A percentile compares a stretch with the other conserved stretches of the same genome.
Conservation (phyloP, 805 yeast species). For the Saturnispora kantuleensis region DNA sequence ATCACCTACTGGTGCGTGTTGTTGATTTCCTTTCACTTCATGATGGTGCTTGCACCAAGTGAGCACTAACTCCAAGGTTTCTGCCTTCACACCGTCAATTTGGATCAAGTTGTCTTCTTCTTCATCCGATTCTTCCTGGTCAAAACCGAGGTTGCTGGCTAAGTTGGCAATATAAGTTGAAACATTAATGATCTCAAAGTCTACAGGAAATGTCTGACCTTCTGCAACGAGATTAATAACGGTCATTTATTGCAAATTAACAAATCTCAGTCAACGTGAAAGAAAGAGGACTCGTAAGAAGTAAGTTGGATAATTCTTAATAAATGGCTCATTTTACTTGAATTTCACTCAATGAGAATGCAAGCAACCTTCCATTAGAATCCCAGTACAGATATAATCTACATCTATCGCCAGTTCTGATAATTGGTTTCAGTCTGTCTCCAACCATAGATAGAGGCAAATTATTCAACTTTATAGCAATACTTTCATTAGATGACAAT, state of each 20-base stretch:
- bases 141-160: constrained; percentile 47
- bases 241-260: background rate
- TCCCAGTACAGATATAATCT: no score
- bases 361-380: no score
- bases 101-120: constrained; percentile 10
- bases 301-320: no score
- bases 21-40: constrained; percentile 6
- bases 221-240: constrained; percentile 33
- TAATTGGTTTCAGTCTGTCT: no score
- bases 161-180: constrained; percentile 71
- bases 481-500: no score
- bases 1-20: constrained; percentile 27
- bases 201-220: constrained; percentile 61
- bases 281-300: no score
- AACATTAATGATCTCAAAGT: constrained; percentile 65
- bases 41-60: constrained; percentile 12
- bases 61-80: constrained; percentile 8
- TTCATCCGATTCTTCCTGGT: background rate
- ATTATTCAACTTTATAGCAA: no score
- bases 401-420: no score
- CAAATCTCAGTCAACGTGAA: no score
- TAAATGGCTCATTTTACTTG: no score
- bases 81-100: constrained; percentile 4
- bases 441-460: no score
- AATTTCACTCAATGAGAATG: no score